These are phyloP conservation scores for Zasmidium citrigriseum DNA, from an alignment of 2,329 filamentous ascomycete species.

Conservation along the genomic window DNA sequence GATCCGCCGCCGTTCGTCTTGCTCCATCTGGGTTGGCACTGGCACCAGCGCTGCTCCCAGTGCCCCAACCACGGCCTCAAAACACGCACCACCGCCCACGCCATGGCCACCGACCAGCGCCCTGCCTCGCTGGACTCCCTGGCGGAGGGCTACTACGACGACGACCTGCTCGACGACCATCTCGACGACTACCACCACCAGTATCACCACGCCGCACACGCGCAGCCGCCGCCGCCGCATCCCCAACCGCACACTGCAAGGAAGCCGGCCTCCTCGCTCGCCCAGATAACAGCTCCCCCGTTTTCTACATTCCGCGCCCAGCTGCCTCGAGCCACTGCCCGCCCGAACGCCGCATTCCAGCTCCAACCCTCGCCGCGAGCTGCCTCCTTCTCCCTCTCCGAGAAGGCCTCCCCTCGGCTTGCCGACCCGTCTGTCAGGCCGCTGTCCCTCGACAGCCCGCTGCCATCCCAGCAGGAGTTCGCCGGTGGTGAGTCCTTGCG, in stretches of 20 bases:
- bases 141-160: constrained; percentile 10
- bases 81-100: background rate
- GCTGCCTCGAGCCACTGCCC: constrained; percentile 19
- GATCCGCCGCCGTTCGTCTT: background rate
- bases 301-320: constrained; percentile 48
- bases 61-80: background rate
- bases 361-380: constrained; percentile 49
- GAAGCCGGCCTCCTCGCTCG: constrained; percentile 8
- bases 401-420: constrained; percentile 43
- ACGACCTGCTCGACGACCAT: constrained; percentile 51
- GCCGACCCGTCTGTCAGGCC: constrained; percentile 30
- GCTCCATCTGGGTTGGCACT: background rate
- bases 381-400: constrained; percentile 43
- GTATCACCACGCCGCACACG: background rate
- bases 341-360: constrained; percentile 47
- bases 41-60: background rate
- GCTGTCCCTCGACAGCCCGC: constrained; percentile 35
- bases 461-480: constrained; percentile 23
- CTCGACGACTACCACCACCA: constrained; percentile 7
- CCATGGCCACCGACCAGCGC: background rate
- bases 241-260: background rate
- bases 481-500: background rate
- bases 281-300: constrained; percentile 39
- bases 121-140: constrained; percentile 1
- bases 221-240: background rate